Conservation (phyloP, 2,329 filamentous ascomycete genomes). For the Niveomyces coronatus region DNA sequence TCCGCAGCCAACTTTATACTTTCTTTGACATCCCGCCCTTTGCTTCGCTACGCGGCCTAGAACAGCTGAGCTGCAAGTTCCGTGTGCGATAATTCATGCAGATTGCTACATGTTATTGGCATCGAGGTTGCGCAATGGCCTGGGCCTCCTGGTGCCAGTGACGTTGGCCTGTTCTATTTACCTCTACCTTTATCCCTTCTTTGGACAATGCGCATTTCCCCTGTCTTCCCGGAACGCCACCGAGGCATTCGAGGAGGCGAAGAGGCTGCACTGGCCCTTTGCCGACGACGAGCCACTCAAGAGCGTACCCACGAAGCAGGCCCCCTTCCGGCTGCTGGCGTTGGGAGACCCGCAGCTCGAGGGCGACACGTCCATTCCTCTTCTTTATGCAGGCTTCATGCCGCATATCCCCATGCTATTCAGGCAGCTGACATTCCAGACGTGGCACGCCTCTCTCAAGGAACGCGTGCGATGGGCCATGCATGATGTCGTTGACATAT, state of each 20-base stretch:
- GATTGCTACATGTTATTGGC: conserved; percentile 41
- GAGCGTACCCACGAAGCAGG: conserved; percentile 26
- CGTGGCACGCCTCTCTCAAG: conserved; percentile 35
- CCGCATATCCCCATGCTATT: conserved; percentile 40
- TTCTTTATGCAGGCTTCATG: conserved; percentile 40
- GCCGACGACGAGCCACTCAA: conserved; percentile 14
- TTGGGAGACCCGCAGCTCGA: conserved; percentile 91
- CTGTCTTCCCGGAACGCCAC: conserved; percentile 27
- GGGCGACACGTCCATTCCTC: conserved; percentile 75
- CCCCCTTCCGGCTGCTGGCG: conserved; percentile 78
- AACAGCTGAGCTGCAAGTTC: conserved; percentile 7
- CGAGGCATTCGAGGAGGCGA: conserved; percentile 26
- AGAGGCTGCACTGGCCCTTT: conserved; percentile 32
- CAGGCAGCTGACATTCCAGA: conserved; percentile 37
- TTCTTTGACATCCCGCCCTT: conserved; percentile 1
- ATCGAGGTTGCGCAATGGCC: conserved; percentile 44
- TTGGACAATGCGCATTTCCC: conserved; percentile 74
- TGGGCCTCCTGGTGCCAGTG: conserved; percentile 47
- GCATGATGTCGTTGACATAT: conserved; percentile 51
- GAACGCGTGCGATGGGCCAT: conserved; percentile 41
- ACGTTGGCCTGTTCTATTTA: conserved; percentile 62
- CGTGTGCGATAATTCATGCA: conserved; percentile 19
- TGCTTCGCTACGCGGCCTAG: conserved; percentile 1
- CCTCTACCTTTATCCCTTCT: conserved; percentile 79
- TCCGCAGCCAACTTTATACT: conserved; percentile 2